A percentile compares a stretch with the other conserved stretches of the same genome.
phyloP scores from a whole-genome alignment of 192 early-diverging fungal species.

The Coemansia sp. region DNA sequence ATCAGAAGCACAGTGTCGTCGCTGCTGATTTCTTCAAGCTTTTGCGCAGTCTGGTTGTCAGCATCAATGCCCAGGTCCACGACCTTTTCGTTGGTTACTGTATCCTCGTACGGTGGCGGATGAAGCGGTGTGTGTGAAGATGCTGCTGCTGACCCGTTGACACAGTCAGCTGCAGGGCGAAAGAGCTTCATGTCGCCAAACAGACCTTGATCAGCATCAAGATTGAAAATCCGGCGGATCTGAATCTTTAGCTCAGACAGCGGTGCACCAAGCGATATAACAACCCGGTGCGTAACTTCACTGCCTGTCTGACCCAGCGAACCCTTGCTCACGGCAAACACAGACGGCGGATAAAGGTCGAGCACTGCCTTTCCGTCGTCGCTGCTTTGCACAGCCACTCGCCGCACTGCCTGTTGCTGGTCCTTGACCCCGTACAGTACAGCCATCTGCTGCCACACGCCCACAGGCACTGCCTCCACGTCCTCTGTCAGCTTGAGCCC shows the following conservation, averaged over 20 bases:
- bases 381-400: conserved; percentile 14
- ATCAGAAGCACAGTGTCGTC: conserved; percentile 8
- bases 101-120: conserved; percentile 5
- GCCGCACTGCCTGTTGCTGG: conserved; percentile 5
- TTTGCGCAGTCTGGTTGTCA: background rate
- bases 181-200: conserved; percentile 8
- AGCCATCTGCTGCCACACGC: conserved; percentile 54
- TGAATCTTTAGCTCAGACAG: conserved; percentile 27
- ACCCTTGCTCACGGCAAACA: conserved; percentile 7
- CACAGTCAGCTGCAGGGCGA: background rate
- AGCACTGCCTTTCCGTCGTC: conserved; percentile 9
- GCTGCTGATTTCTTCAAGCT: conserved; percentile 5
- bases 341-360: conserved; percentile 28
- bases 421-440: conserved; percentile 44
- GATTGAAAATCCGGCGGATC: conserved; percentile 12
- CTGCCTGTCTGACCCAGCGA: background rate
- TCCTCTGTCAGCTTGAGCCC: conserved; percentile 33
- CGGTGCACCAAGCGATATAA: conserved; percentile 24
- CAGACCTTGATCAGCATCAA: background rate
- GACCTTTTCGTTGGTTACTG: background rate
- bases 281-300: conserved; percentile 16
- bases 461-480: conserved; percentile 45
- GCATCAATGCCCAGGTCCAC: background rate
- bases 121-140: background rate
- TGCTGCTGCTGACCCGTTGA: background rate